Percentiles rank a stretch among this genome's conserved stretches.
Evolutionary conservation across 768 basidiomycete genomes (phyloP).

Genomic region (Mycena filopes): DNA sequence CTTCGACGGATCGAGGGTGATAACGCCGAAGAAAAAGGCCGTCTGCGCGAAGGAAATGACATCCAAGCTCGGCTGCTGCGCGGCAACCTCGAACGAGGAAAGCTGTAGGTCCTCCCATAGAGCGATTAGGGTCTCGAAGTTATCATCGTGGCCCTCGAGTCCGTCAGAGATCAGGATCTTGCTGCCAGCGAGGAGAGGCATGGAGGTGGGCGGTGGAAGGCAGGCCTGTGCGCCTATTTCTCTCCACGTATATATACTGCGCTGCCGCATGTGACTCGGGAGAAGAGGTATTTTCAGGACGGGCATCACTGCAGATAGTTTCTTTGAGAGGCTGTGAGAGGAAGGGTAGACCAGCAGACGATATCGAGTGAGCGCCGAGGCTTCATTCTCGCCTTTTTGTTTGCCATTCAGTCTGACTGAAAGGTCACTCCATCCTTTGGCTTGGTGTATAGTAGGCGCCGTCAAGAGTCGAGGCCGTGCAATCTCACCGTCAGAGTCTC

Average conservation of each 20-base stretch:
- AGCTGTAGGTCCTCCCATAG: constrained; percentile 56
- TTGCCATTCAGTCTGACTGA: no score
- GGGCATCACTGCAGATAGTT: not conserved
- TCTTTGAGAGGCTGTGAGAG: no score
- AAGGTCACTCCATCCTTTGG: no score
- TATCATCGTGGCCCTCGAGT: constrained; percentile 50
- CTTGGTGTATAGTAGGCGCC: no score
- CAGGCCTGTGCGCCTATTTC: constrained; percentile 18
- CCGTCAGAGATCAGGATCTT: constrained; percentile 41
- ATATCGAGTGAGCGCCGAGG: no score
- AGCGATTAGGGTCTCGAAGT: constrained; percentile 45
- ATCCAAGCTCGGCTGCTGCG: constrained; percentile 47
- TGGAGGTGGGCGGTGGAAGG: not conserved
- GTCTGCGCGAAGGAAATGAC: constrained; percentile 52
- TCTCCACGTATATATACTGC: not conserved
- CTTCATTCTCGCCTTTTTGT: no score
- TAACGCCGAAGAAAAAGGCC: constrained; percentile 55
- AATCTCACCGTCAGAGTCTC: no score
- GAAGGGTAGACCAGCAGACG: no score
- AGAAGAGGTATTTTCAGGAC: not conserved
- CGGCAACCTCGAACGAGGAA: constrained; percentile 49
- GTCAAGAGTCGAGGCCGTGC: no score
- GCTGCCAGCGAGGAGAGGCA: constrained; percentile 15
- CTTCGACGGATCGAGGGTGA: constrained; percentile 34
- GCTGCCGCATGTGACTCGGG: constrained; percentile 5